Base-by-base conservation (phyloP, 106 monocot species). In the Dioscorea alata region DNA sequence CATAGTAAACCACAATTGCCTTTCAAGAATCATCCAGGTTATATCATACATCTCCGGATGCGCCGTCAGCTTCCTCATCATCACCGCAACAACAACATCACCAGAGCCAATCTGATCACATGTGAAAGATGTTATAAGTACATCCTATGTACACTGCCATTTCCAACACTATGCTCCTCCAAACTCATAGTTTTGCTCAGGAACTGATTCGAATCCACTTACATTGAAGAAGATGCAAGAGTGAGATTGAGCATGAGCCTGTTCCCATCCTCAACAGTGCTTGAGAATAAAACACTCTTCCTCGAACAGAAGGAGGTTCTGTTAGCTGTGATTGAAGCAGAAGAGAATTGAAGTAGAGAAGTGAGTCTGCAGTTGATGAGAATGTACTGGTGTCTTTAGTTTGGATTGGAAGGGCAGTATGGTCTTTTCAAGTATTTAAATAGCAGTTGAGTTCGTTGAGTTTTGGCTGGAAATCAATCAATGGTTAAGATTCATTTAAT, bases 61-160 rank as follows among this genome's bases (percentile, higher is more conserved):
- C 20, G 74, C 80, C 17, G 84, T 74, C 63, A 97, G 65, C 72
- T 92, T 97, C 57, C 92, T 71, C 84, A 97, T 82, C 25, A 92
- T 78, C 51, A 81, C 92, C 23, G 89, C 97, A 4, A 92, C 87
- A 49, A 92, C 71, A 22, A 89, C 97, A 83, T 97, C 97, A 8
- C 97, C 97, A 6, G 97, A 97, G 25, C 96, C 92, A 13, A 92
- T 92, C 42, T 89, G 73, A 64, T 97, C 92, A 62, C 92, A 89
- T 2, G 92, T 92, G 71, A 82, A 91, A 17, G 86, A 89, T 19
- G 97, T 87, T 31, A 92, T 92, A 23, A 97, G 89, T 56, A 85
- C 12, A 50, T 17, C n/a, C 69, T 60, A 13, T 50, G 35, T 20
- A 66, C 76, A 59, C 20, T 49, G 33, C 24, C 53, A 61, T 51